These are phyloP conservation scores for Strombidium stylifer DNA, from an alignment of 73 alveolate species.

Conservation along the genomic window DNA sequence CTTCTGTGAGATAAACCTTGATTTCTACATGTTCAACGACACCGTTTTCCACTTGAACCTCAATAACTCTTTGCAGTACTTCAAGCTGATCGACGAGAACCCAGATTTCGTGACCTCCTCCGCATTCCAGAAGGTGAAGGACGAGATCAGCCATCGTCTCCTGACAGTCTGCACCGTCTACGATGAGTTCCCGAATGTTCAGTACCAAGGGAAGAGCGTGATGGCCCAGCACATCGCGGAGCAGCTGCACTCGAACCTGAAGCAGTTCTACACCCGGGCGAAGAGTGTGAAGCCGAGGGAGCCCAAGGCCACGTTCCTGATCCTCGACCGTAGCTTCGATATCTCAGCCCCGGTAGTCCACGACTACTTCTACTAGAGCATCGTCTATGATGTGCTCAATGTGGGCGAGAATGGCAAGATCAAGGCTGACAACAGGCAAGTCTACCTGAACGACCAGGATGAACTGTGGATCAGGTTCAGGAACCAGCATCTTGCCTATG, in stretches of 20 bases:
- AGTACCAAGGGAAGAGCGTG: slow-evolving; percentile 32
- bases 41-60: slow-evolving; percentile 30
- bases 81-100: slow-evolving; percentile 20
- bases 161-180: slow-evolving; percentile 49
- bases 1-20: slow-evolving; percentile 51
- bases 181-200: slow-evolving; percentile 57
- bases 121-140: neutral
- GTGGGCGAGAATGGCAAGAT: slow-evolving; percentile 6
- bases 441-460: slow-evolving; percentile 41
- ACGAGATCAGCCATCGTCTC: slow-evolving; percentile 35
- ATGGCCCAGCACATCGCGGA: slow-evolving; percentile 41
- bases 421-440: slow-evolving; percentile 10
- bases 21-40: slow-evolving; percentile 49
- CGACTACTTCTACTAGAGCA: slow-evolving; percentile 46
- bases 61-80: neutral
- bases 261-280: neutral
- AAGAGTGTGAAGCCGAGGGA: slow-evolving; percentile 27
- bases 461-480: slow-evolving; percentile 46
- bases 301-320: slow-evolving; percentile 51
- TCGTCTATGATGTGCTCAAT: slow-evolving; percentile 42
- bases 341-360: slow-evolving; percentile 37
- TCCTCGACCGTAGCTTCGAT: slow-evolving; percentile 52
- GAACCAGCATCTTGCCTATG: slow-evolving; percentile 52
- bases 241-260: slow-evolving; percentile 1
- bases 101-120: slow-evolving; percentile 1